These are phyloP conservation scores for Epithemia pelagica DNA, from an alignment of 108 stramenopile genomes.

Conservation along the genomic window DNA sequence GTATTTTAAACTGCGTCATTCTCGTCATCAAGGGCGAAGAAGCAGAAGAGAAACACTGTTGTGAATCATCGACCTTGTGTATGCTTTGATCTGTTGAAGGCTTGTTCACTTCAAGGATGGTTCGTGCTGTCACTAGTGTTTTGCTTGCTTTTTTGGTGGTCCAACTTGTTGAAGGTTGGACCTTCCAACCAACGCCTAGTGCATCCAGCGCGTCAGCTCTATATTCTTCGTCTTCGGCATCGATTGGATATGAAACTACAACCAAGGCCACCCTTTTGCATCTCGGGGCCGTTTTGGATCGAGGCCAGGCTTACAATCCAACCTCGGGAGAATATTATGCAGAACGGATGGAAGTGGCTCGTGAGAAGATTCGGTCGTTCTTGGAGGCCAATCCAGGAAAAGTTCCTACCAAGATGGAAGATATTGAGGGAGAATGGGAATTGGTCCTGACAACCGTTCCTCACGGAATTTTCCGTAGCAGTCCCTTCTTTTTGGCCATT, in stretches of 20 bases:
- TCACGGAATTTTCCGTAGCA: conserved; percentile 80
- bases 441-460: conserved; percentile 75
- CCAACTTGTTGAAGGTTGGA: too few species aligned
- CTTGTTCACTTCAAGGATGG: too few species aligned
- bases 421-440: conserved; percentile 78
- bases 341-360: conserved; percentile 55
- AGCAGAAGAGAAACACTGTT: too few species aligned
- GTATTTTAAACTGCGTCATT: too few species aligned
- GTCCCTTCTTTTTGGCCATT: conserved; percentile 83
- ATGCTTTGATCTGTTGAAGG: too few species aligned
- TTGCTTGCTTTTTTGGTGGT: too few species aligned
- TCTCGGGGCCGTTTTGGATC: conserved; percentile 79
- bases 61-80: too few species aligned
- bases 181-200: too few species aligned
- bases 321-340: conserved; percentile 75
- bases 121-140: too few species aligned
- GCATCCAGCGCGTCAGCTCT: too few species aligned
- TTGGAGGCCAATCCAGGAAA: conserved; percentile 15
- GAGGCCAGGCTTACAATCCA: conserved; percentile 86
- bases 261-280: conserved; percentile 41
- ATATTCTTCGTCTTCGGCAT: not conserved
- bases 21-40: too few species aligned
- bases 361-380: conserved; percentile 51
- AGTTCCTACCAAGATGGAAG: conserved; percentile 22
- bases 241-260: not conserved